These are phyloP conservation scores for Corynascus novoguineensis DNA, from an alignment of 495 filamentous ascomycete species.

Conservation along the genomic window DNA sequence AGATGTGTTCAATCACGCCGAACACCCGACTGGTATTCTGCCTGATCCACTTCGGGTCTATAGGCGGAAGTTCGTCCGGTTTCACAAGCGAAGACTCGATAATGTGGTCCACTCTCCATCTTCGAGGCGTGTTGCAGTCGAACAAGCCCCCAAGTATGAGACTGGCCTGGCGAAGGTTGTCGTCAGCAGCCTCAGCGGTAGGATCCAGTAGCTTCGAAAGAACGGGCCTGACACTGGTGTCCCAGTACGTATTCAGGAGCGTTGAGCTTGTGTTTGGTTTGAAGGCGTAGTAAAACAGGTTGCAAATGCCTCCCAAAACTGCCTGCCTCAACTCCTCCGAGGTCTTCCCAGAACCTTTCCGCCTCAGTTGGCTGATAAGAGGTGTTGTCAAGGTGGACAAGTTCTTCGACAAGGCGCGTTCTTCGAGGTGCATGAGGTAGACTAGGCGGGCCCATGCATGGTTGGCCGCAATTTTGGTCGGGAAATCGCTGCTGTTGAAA, in stretches of 20 bases:
- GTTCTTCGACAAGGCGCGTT: slow-evolving; percentile 52
- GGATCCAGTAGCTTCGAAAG: slow-evolving; percentile 42
- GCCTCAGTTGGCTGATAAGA: slow-evolving; percentile 62
- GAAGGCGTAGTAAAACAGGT: slow-evolving; percentile 81
- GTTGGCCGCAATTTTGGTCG: slow-evolving; percentile 70
- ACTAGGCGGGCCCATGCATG: slow-evolving; percentile 79
- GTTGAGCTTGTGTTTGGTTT: slow-evolving; percentile 56
- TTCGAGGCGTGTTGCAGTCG: slow-evolving; percentile 54
- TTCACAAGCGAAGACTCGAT: slow-evolving; percentile 52
- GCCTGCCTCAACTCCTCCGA: slow-evolving; percentile 53
- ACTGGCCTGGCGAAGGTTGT: slow-evolving; percentile 48
- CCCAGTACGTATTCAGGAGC: slow-evolving; percentile 74
- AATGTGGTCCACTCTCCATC: slow-evolving; percentile 70
- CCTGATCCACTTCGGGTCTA: slow-evolving; percentile 87
- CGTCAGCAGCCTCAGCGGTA: slow-evolving; percentile 26
- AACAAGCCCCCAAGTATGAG: slow-evolving; percentile 64
- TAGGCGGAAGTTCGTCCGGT: slow-evolving; percentile 65
- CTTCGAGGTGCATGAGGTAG: slow-evolving; percentile 58
- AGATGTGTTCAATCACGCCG: slow-evolving; percentile 55
- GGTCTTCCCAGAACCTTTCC: slow-evolving; percentile 52
- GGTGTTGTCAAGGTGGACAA: slow-evolving; percentile 65
- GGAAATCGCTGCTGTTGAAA: slow-evolving; percentile 71
- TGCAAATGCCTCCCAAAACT: slow-evolving; percentile 64
- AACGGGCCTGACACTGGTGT: slow-evolving; percentile 58
- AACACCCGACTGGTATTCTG: slow-evolving; percentile 58